These are phyloP conservation scores for Pontederia paniculata DNA, from an alignment of 176 grass and related monocot genomes.

Conservation along the genomic window DNA sequence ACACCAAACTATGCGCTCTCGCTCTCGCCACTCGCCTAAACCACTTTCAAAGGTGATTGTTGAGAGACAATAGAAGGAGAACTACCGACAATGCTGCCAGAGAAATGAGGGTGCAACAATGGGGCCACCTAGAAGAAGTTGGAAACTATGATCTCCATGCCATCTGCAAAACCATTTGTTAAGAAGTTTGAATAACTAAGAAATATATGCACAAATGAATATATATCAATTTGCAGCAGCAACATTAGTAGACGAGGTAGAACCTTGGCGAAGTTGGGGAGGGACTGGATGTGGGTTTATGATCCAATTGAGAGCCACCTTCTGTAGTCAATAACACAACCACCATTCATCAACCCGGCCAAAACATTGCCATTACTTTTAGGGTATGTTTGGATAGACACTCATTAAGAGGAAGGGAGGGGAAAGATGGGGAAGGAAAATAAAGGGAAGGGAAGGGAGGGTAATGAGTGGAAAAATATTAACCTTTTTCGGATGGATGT, in stretches of 20 bases:
- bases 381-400: too few species aligned
- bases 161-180: conserved; percentile 32
- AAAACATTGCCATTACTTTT: conserved; percentile 74
- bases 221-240: too few species aligned
- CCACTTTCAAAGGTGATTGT: not conserved
- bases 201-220: conserved; percentile 18
- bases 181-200: not conserved
- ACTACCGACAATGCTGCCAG: conserved; percentile 12
- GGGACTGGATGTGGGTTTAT: conserved; percentile 50
- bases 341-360: conserved; percentile 42
- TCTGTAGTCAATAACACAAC: too few species aligned
- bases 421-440: too few species aligned
- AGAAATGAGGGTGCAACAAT: conserved; percentile 13
- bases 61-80: not conserved
- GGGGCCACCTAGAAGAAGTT: not conserved
- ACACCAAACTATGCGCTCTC: too few species aligned
- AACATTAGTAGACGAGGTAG: conserved; percentile 8
- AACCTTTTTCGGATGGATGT: too few species aligned
- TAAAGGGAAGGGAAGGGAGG: too few species aligned
- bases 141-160: conserved; percentile 49
- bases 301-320: conserved; percentile 8
- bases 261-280: conserved; percentile 84
- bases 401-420: too few species aligned
- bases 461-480: too few species aligned
- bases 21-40: not conserved